These are phyloP conservation scores for Boletus tylopilopsis DNA, from an alignment of 768 basidiomycete species.

Conservation along the genomic window DNA sequence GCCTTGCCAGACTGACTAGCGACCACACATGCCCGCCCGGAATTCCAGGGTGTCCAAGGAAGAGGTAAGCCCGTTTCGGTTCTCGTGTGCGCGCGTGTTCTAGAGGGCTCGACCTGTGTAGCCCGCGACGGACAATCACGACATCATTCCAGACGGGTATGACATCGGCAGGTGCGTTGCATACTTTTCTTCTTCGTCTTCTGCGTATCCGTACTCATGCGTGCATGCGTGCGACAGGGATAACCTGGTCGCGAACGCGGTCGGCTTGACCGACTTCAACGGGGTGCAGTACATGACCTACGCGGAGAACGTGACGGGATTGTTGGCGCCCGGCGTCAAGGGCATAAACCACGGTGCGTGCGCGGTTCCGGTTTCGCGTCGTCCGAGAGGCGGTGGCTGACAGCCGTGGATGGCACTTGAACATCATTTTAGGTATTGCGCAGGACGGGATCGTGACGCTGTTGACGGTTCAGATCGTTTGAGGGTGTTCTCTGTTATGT, in stretches of 20 bases:
- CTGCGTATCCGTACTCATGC: neutral
- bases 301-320: constrained; percentile 45
- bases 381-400: neutral
- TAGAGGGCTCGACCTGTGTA: constrained; percentile 10
- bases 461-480: constrained; percentile 48
- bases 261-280: constrained; percentile 37
- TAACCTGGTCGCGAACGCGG: constrained; percentile 35
- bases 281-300: constrained; percentile 47
- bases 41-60: constrained; percentile 51
- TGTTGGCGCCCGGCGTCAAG: constrained; percentile 47
- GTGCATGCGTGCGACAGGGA: constrained; percentile 26
- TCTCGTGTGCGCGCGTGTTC: too few relatives aligned
- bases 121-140: constrained; percentile 35
- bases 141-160: constrained; percentile 48
- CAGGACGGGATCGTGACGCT: constrained; percentile 55
- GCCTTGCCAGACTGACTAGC: neutral
- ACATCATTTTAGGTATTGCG: constrained; percentile 63
- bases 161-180: constrained; percentile 38
- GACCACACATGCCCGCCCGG: too few relatives aligned
- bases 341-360: constrained; percentile 51
- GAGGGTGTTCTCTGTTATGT: neutral
- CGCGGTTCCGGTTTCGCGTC: too few relatives aligned
- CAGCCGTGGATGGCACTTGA: too few relatives aligned
- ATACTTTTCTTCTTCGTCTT: neutral
- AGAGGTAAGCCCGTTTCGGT: constrained; percentile 25